Evolutionary conservation across 179 eudicot genomes (phyloP).

Genomic region (Beta corolliflora): DNA sequence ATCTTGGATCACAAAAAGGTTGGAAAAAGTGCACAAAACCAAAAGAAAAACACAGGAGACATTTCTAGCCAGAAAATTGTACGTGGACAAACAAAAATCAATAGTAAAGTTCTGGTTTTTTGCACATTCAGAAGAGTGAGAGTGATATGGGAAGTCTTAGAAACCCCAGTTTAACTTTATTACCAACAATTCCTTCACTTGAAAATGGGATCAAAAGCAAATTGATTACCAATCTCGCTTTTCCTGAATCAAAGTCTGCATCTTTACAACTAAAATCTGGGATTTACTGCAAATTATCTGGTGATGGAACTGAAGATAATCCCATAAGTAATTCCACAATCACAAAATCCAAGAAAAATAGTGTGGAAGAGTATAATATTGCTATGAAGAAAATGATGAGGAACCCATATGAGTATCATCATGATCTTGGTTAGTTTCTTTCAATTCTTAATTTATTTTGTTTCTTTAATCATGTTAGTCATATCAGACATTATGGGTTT

Average conservation of each 20-base stretch:
- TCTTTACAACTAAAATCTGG: conserved; percentile 15
- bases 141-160: conserved; percentile 26
- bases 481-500: neutral
- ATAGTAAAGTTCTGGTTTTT: neutral
- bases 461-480: neutral
- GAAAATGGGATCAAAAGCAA: conserved; percentile 27
- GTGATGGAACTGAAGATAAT: conserved; percentile 19
- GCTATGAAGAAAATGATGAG: conserved; percentile 93
- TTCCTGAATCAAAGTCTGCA: neutral
- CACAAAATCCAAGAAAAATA: conserved; percentile 27
- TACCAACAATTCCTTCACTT: conserved; percentile 18
- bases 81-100: neutral
- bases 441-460: neutral
- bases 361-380: conserved; percentile 73
- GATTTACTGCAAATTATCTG: conserved; percentile 30
- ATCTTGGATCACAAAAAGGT: neutral
- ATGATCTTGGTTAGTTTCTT: conserved; percentile 75
- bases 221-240: neutral
- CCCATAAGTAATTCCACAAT: conserved; percentile 19
- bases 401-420: conserved; percentile 94
- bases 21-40: conserved; percentile 3
- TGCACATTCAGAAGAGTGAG: neutral
- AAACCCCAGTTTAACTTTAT: conserved; percentile 16
- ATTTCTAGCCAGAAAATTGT: neutral
- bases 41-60: neutral